Evolutionary conservation across 2,329 filamentous ascomycete species (phyloP), one percentile per base, ranked within the genome.

Genomic region (Fusarium concolor): DNA sequence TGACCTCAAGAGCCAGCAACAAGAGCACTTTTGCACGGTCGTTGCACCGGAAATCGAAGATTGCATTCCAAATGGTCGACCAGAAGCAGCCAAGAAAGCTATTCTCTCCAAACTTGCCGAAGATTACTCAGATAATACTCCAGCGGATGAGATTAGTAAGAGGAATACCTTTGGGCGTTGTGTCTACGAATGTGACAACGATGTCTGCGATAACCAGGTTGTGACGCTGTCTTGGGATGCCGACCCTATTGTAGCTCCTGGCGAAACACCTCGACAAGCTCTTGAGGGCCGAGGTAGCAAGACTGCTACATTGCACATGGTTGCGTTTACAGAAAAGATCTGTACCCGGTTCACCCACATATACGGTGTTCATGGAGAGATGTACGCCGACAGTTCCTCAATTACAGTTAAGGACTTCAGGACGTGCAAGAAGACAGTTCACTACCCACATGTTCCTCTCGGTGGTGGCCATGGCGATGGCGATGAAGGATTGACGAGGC

Each of bases 1-100:
- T 28, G 46, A 49, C 9, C 46, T 49, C 46, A 49, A 49, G 31
- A 26, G 46, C 14, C 46, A 49, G 6, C 46, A 49, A 49, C 46
- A 49, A 38, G 31, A 49, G 4, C 46, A 49, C 31, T 49, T 49
- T 49, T 49, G 46, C 9, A 26, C 20, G 0, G 17, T 49, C 6
- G 46, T 49, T 12, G 46, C 46, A 9, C 46, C 46, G 0, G 46
- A 49, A 10, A 49, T 49, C 3, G 46, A 49, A 6, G 46, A 49
- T 17, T 49, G 46, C 14, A 28, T 49, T 9, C 46, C 46, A 6
- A 15, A 38, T 18, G 12, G 22, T 9, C 22, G 17, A 1, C 2
- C 17, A 49, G 46, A 49, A 15, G 46, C 31, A 4, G 31, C 20
- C 6, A 28, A 20, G 12, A 38, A 28, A 3, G 22, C n/a, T 4